Conservation (phyloP, 106 monocot genomes). For the Acanthochlamys bracteata region DNA sequence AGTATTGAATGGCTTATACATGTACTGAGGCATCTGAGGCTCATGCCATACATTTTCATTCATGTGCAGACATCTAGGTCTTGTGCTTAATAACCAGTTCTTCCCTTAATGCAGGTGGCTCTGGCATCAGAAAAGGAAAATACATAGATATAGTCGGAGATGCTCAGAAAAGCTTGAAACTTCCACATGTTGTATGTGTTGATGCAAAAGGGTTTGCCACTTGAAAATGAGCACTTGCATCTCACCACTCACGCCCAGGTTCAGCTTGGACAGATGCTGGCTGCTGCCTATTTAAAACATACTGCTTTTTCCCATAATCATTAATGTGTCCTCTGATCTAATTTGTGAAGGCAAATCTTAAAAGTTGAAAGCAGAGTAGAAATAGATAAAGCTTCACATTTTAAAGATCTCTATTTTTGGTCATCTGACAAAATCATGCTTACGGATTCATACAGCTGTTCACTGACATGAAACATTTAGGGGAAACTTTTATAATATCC, state of each 20-base stretch:
- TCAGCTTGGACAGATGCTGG: constrained; percentile 42
- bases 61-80: no score
- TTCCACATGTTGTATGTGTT: constrained; percentile 32
- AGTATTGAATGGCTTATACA: no score
- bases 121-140: constrained; percentile 42
- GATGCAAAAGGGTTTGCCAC: constrained; percentile 40
- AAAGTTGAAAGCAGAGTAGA: background rate
- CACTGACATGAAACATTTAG: no score
- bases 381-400: background rate
- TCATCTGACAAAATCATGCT: background rate
- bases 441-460: no score
- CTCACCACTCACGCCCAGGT: constrained; percentile 56
- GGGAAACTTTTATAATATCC: no score
- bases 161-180: constrained; percentile 30
- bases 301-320: background rate
- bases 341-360: background rate
- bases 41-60: no score
- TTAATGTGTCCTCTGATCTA: background rate
- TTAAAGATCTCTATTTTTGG: no score
- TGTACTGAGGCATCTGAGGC: no score
- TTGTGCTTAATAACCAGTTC: no score
- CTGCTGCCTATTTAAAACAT: constrained; percentile 31
- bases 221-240: constrained; percentile 38
- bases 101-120: constrained; percentile 30
- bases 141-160: constrained; percentile 30